These are phyloP conservation scores for Hymenoscyphus albidus DNA, from an alignment of 2,329 filamentous ascomycete genomes.

Conservation along the genomic window DNA sequence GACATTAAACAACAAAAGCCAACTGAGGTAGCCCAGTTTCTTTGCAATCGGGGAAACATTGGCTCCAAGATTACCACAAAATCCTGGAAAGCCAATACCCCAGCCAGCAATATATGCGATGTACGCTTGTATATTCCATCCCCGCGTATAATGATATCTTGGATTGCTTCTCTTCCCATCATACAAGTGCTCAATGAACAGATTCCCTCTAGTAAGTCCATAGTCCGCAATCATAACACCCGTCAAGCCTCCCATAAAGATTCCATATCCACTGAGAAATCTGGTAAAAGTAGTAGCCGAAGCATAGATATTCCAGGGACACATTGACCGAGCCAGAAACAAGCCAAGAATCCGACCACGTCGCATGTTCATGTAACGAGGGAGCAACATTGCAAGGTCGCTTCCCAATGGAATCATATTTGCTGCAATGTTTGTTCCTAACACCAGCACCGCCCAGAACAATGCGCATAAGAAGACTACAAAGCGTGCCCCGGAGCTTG, in stretches of 20 bases:
- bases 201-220: slow-evolving; percentile 33
- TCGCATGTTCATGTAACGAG: slow-evolving; percentile 18
- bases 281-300: slow-evolving; percentile 15
- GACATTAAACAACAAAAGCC: slow-evolving; percentile 31
- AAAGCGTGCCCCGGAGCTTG: slow-evolving; percentile 1
- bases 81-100: slow-evolving; percentile 32
- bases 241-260: slow-evolving; percentile 20
- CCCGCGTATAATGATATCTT: slow-evolving; percentile 31
- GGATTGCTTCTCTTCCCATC: slow-evolving; percentile 26
- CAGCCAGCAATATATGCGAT: slow-evolving; percentile 32
- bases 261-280: slow-evolving; percentile 25
- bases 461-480: slow-evolving; percentile 13
- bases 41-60: slow-evolving; percentile 29
- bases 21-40: slow-evolving; percentile 32
- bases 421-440: slow-evolving; percentile 16
- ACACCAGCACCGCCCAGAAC: slow-evolving; percentile 3
- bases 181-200: slow-evolving; percentile 30
- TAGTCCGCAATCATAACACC: slow-evolving; percentile 25
- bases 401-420: slow-evolving; percentile 20
- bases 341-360: slow-evolving; percentile 16
- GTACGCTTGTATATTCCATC: slow-evolving; percentile 33
- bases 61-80: slow-evolving; percentile 30
- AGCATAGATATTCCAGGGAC: slow-evolving; percentile 19
- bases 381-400: slow-evolving; percentile 14
- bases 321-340: slow-evolving; percentile 22